Evolutionary conservation across 2,329 filamentous ascomycete genomes (phyloP).

Genomic region (Talaromyces atroroseus): DNA sequence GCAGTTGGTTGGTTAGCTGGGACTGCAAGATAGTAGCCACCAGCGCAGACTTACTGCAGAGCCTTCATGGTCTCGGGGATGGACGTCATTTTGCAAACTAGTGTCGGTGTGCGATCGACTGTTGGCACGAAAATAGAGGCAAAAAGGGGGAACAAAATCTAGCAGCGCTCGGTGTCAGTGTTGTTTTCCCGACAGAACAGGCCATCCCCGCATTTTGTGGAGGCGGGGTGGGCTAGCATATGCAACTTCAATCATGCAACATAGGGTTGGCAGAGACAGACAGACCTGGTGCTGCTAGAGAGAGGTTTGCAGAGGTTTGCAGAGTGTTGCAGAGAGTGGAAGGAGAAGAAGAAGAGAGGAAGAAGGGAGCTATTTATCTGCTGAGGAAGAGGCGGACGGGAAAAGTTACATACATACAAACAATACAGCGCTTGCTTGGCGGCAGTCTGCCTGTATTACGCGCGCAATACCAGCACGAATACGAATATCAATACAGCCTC

Average conservation of each 20-base stretch:
- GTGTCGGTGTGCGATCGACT: too few species aligned
- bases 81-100: conserved; percentile 11
- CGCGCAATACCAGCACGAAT: too few species aligned
- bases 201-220: conserved; percentile 2
- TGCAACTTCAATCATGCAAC: neutral
- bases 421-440: too few species aligned
- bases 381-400: neutral
- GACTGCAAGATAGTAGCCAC: neutral
- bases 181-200: neutral
- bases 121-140: too few species aligned
- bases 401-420: too few species aligned
- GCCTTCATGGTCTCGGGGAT: conserved; percentile 57
- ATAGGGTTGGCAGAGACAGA: too few species aligned
- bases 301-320: too few species aligned
- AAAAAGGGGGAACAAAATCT: neutral
- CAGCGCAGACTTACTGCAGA: conserved; percentile 44
- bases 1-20: neutral
- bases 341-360: neutral
- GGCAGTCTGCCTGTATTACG: too few species aligned
- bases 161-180: conserved; percentile 9
- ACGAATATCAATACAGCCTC: too few species aligned
- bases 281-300: neutral
- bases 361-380: neutral
- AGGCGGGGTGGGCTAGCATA: neutral
- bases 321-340: neutral